These are phyloP conservation scores for Chaetothyriales sp. DNA, from an alignment of 2,329 filamentous ascomycete species.

Conservation along the genomic window DNA sequence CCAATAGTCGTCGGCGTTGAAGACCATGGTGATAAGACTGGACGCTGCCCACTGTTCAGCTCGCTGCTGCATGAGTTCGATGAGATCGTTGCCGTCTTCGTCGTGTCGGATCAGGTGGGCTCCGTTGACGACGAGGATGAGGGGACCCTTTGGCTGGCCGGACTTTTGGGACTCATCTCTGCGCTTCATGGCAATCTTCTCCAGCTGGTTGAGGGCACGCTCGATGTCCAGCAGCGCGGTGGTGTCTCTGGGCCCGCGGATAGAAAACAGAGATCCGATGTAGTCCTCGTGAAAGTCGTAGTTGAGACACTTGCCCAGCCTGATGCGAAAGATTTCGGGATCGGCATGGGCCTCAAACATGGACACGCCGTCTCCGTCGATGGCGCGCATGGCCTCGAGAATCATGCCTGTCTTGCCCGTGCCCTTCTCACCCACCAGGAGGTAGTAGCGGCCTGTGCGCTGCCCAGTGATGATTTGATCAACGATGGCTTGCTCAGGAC, in stretches of 20 bases:
- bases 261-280: conserved; percentile 90
- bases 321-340: conserved; percentile 83
- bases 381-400: conserved; percentile 85
- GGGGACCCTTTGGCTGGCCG: conserved; percentile 38
- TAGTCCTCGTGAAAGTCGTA: conserved; percentile 92
- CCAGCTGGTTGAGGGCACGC: conserved; percentile 89
- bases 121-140: conserved; percentile 90
- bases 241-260: conserved; percentile 79
- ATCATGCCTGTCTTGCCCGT: conserved; percentile 96
- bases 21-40: conserved; percentile 74
- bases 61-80: conserved; percentile 88
- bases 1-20: conserved; percentile 98
- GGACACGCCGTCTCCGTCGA: conserved; percentile 73
- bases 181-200: conserved; percentile 70
- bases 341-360: conserved; percentile 97
- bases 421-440: conserved; percentile 89
- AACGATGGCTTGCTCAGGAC: conserved; percentile 68
- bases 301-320: conserved; percentile 84
- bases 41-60: conserved; percentile 94
- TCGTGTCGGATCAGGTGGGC: conserved; percentile 84
- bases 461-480: conserved; percentile 69
- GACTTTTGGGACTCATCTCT: conserved; percentile 31
- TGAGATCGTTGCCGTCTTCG: conserved; percentile 79
- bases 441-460: conserved; percentile 69
- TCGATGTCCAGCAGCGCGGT: conserved; percentile 91